phyloP scores from a whole-genome alignment of 495 filamentous ascomycete genomes.

The Copromyces sp. region DNA sequence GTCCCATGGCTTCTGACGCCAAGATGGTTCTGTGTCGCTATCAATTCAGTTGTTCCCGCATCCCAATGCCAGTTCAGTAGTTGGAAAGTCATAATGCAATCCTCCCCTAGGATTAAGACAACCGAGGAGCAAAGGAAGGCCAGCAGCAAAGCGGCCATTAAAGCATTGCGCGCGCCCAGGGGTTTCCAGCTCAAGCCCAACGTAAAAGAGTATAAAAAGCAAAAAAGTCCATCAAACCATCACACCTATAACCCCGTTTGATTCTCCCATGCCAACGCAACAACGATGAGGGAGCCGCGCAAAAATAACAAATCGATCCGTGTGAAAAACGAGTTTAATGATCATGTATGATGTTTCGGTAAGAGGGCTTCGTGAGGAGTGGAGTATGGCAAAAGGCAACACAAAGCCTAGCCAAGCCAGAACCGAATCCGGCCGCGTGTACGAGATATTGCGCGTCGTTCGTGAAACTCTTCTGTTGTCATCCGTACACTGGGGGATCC shows the following conservation, averaged over 20 bases:
- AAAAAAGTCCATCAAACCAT: conserved; percentile 12
- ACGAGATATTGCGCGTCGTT: conserved; percentile 5
- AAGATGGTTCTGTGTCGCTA: not conserved
- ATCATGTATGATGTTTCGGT: conserved; percentile 4
- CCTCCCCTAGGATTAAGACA: not conserved
- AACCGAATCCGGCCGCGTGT: conserved; percentile 12
- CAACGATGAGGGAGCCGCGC: conserved; percentile 3
- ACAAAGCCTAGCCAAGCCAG: conserved; percentile 9
- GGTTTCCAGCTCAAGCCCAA: conserved; percentile 7
- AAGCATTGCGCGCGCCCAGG: conserved; percentile 1
- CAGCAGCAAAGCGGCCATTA: not conserved
- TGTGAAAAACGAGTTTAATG: conserved; percentile 15
- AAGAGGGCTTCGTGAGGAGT: conserved; percentile 11
- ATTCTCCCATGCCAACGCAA: conserved; percentile 1
- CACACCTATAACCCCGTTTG: conserved; percentile 11
- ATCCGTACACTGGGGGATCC: conserved; percentile 19
- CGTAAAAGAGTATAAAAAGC: conserved; percentile 3
- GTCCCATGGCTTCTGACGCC: not conserved
- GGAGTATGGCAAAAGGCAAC: conserved; percentile 6
- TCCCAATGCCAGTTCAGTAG: not conserved
- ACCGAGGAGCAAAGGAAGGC: not conserved
- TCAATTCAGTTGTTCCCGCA: not conserved
- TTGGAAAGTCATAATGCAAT: not conserved
- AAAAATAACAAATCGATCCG: conserved; percentile 8
- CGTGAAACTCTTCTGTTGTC: conserved; percentile 2